Percentiles rank a stretch among this genome's conserved stretches.
Conservation (phyloP, 1,284 basidiomycete species). For the Trichosporon ovoides region DNA sequence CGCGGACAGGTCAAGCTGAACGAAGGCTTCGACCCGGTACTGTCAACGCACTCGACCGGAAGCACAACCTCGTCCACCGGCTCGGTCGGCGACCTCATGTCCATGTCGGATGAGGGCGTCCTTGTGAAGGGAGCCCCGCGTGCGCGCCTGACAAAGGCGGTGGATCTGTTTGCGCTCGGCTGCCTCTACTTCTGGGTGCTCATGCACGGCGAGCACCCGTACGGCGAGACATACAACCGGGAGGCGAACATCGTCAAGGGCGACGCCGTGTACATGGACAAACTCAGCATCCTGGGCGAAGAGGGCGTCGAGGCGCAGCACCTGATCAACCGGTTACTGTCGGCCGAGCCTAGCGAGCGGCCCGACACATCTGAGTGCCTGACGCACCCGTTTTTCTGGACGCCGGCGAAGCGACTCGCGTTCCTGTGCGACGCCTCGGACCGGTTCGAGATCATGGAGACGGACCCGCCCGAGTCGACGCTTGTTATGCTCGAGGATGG, state of each 20-base stretch:
- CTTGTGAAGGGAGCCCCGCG: slow-evolving; percentile 13
- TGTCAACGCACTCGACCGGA: slow-evolving; percentile 48
- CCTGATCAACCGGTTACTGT: slow-evolving; percentile 70
- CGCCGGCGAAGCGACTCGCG: slow-evolving; percentile 70
- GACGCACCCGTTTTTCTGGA: slow-evolving; percentile 96
- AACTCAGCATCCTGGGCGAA: slow-evolving; percentile 75
- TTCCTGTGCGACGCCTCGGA: slow-evolving; percentile 97
- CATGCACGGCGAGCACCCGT: slow-evolving; percentile 82
- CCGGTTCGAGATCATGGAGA: slow-evolving; percentile 94
- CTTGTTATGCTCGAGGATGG: slow-evolving; percentile 70
- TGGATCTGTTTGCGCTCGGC: slow-evolving; percentile 89
- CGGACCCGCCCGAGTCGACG: slow-evolving; percentile 75
- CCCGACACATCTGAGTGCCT: slow-evolving; percentile 82
- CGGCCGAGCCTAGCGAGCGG: slow-evolving; percentile 66
- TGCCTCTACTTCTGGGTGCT: slow-evolving; percentile 89
- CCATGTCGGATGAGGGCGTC: slow-evolving; percentile 16
- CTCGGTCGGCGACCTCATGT: slow-evolving; percentile 18
- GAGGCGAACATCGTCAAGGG: slow-evolving; percentile 87
- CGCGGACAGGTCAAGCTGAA: slow-evolving; percentile 84
- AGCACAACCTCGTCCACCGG: slow-evolving; percentile 30
- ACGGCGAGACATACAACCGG: slow-evolving; percentile 80
- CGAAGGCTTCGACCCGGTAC: slow-evolving; percentile 61
- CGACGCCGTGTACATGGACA: slow-evolving; percentile 59
- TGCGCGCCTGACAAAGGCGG: slow-evolving; percentile 72
- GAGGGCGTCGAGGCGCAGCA: slow-evolving; percentile 80